These are phyloP conservation scores for Neurospora sp. DNA, from an alignment of 495 filamentous ascomycete species.

Conservation along the genomic window DNA sequence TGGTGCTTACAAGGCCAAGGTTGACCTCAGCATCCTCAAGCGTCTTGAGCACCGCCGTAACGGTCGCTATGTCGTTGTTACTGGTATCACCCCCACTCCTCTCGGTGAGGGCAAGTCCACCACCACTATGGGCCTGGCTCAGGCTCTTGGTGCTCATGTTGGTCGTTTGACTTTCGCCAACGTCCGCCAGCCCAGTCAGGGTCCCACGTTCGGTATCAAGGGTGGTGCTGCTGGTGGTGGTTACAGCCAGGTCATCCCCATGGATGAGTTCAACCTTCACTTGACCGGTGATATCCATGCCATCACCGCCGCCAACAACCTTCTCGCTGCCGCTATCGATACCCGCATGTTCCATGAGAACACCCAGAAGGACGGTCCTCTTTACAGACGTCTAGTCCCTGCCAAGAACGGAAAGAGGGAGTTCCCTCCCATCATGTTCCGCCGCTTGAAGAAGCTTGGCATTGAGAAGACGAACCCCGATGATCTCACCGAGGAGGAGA, in stretches of 20 bases:
- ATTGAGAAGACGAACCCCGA: slow-evolving; percentile 92
- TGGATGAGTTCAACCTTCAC: slow-evolving; percentile 99
- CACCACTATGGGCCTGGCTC: slow-evolving; percentile 90
- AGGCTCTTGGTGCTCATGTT: slow-evolving; percentile 87
- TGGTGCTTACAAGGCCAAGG: slow-evolving; percentile 89
- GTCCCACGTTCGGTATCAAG: slow-evolving; percentile 97
- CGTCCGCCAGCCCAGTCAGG: slow-evolving; percentile 92
- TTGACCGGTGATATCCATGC: slow-evolving; percentile 97
- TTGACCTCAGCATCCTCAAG: slow-evolving; percentile 71
- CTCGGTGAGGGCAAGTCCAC: slow-evolving; percentile 97
- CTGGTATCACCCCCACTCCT: slow-evolving; percentile 95
- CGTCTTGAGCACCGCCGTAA: slow-evolving; percentile 77
- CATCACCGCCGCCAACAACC: slow-evolving; percentile 93
- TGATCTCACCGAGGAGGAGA: slow-evolving; percentile 81
- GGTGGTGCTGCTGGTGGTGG: slow-evolving; percentile 94
- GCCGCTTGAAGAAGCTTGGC: slow-evolving; percentile 83
- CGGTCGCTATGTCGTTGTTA: slow-evolving; percentile 83
- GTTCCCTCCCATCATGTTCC: slow-evolving; percentile 85
- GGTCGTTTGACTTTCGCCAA: slow-evolving; percentile 87
- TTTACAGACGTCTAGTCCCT: slow-evolving; percentile 84
- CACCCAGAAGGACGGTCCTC: slow-evolving; percentile 81
- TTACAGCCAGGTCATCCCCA: slow-evolving; percentile 97
- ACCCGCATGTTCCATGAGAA: slow-evolving; percentile 97
- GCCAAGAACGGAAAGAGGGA: slow-evolving; percentile 78
- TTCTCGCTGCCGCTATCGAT: slow-evolving; percentile 95